Evolutionary conservation across 345 rosid genomes (phyloP).

Genomic region (Tarenaya hassleriana): DNA sequence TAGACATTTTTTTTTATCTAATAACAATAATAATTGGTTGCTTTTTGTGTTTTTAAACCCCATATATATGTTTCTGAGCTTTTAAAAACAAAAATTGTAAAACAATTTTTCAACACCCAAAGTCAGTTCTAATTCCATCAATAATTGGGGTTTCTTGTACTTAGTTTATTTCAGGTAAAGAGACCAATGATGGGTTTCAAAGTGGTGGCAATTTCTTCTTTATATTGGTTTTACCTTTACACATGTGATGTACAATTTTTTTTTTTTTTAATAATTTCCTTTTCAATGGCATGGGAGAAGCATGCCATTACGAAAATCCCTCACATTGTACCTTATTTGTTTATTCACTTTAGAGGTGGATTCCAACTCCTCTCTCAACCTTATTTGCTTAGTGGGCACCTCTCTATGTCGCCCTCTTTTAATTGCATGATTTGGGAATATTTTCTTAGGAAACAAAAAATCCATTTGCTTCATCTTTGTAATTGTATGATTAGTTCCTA

Average conservation of each 20-base stretch:
- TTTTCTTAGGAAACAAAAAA: background rate
- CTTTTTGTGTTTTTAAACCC: no score
- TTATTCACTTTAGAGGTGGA: constrained; percentile 37
- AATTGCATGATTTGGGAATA: no score
- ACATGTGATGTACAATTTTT: constrained; percentile 33
- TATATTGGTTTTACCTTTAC: constrained; percentile 32
- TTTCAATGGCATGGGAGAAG: constrained; percentile 1
- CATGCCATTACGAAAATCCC: background rate
- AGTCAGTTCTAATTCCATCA: constrained; percentile 19
- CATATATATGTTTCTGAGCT: no score
- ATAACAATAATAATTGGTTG: no score
- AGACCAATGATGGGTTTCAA: constrained; percentile 45
- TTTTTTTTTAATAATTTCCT: background rate
- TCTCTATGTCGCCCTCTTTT: no score
- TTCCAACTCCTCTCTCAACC: constrained; percentile 29
- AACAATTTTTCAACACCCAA: no score
- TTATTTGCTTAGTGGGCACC: background rate
- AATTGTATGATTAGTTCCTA: background rate
- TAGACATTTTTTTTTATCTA: no score
- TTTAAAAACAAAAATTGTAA: no score
- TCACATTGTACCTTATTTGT: background rate
- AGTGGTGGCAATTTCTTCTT: constrained; percentile 37
- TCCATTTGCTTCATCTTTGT: background rate
- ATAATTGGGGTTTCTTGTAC: constrained; percentile 33
- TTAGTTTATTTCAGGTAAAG: constrained; percentile 28